Evolutionary conservation across 176 grass and related monocot genomes (phyloP).

Genomic region (Paspalum vaginatum): DNA sequence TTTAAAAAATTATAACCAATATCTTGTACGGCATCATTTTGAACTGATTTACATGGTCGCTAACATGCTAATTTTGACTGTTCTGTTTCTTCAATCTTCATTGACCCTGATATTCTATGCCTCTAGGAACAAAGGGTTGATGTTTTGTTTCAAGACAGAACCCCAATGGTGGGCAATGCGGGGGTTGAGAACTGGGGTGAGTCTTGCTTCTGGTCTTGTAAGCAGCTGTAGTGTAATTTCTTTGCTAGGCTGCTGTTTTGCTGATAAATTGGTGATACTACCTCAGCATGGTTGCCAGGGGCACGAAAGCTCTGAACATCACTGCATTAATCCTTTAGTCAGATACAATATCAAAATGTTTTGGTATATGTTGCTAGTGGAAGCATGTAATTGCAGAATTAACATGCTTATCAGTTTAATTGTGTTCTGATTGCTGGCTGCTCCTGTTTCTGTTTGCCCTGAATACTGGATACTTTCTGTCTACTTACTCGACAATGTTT

Average conservation of each 20-base stretch:
- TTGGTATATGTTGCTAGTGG: neutral
- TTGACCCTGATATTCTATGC: neutral
- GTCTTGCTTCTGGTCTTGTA: neutral
- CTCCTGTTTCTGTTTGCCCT: neutral
- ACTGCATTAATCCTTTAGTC: neutral
- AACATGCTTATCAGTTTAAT: neutral
- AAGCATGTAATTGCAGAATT: neutral
- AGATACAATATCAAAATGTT: neutral
- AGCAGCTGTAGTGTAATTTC: neutral
- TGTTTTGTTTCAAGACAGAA: conserved; percentile 12
- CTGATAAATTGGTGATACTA: neutral
- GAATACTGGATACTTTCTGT: neutral
- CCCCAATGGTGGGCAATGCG: conserved; percentile 22
- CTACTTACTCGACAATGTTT: neutral
- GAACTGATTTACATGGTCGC: neutral
- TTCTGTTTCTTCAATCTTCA: neutral
- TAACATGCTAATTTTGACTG: neutral
- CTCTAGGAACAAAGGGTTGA: conserved; percentile 27
- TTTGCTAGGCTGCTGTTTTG: neutral
- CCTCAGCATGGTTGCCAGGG: neutral
- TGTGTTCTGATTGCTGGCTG: neutral
- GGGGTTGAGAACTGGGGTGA: neutral
- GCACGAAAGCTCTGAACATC: neutral
- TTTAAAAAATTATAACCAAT: neutral
- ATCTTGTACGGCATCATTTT: neutral